Evolutionary conservation across 371 early-diverging fungal species (phyloP).

Genomic region (Chytridium lagenaria): DNA sequence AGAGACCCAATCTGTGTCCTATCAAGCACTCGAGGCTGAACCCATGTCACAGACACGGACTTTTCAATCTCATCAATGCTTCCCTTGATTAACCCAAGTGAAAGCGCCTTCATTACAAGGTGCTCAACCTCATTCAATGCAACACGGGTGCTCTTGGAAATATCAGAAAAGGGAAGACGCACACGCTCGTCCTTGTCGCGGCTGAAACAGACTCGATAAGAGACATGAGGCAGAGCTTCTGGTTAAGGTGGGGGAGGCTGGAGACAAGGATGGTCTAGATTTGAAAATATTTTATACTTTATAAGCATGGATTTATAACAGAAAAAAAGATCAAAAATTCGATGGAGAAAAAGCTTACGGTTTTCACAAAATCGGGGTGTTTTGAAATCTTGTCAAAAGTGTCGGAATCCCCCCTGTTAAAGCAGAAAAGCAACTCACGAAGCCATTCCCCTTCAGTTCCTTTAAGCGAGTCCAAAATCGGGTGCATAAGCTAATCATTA

Average conservation of each 20-base stretch:
- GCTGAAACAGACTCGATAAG: conserved; percentile 90
- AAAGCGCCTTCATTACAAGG: conserved; percentile 95
- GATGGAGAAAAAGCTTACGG: conserved; percentile 54
- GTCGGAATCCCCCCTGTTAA: conserved; percentile 93
- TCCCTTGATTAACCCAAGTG: conserved; percentile 89
- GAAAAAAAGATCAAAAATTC: neutral
- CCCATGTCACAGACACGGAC: conserved; percentile 89
- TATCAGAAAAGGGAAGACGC: conserved; percentile 78
- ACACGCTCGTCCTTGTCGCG: conserved; percentile 80
- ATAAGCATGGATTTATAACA: too few relatives aligned
- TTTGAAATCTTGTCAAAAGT: conserved; percentile 81
- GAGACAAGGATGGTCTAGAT: conserved; percentile 78
- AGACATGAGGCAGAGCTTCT: conserved; percentile 97
- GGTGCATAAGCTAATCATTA: conserved; percentile 83
- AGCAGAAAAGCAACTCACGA: conserved; percentile 81
- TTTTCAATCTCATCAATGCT: conserved; percentile 94
- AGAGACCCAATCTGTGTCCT: conserved; percentile 76
- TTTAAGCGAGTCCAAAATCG: conserved; percentile 82
- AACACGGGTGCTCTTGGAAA: conserved; percentile 87
- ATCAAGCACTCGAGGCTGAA: conserved; percentile 95
- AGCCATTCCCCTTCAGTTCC: conserved; percentile 89
- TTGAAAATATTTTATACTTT: too few relatives aligned
- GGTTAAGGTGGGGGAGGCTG: conserved; percentile 75
- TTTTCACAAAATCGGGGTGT: conserved; percentile 71
- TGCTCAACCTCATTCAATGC: conserved; percentile 93